Evolutionary conservation across 805 yeast genomes (phyloP), one percentile per base, ranked within the genome.

Genomic region (Lachancea cidri): DNA sequence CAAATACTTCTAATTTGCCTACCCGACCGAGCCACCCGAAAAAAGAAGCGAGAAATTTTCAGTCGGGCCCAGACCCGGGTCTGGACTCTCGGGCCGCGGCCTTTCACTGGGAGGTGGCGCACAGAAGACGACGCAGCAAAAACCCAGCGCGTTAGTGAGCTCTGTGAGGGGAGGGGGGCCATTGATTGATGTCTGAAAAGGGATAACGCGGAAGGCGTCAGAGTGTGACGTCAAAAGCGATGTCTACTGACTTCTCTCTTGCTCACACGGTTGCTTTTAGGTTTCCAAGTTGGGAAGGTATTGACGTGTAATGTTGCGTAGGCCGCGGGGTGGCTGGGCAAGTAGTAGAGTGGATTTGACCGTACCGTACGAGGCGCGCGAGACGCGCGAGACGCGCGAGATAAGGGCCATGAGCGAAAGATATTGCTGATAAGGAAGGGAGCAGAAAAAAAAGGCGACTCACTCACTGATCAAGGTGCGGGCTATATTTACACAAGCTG

Each of bases 81-180:
- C 33, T 29, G 33, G 17, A n/a, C 33, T 8, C 11, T 29, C 17
- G 33, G 33, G 17, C 33, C 33, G 17, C 33, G 33, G 33, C 14
- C 33, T 29, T 13, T 8, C n/a, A 15, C 14, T 8, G 17, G 33
- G 17, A n/a, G 17, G 14, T n/a, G 33, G 17, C 33, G 17, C 17
- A 13, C 17, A 29, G 33, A 15, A 6, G 17, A 8, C 17, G 14
- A 14, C 33, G 33, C 33, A 29, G 29, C 29, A 13, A 8, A 13
- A 24, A 24, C 11, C 29, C 29, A 9, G 29, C 29, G 29, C 29
- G 29, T 24, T 24, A 13, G 29, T 9, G 8, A 24, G 13, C 29
- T 8, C 29, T 8, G 8, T 9, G 29, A 8, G 29, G 29, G 8
- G 13, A 9, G 29, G 8, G 29, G 29, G 11, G 29, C 8, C 13